Conservation (phyloP, 106 monocot species). For the Ottelia alismoides region DNA sequence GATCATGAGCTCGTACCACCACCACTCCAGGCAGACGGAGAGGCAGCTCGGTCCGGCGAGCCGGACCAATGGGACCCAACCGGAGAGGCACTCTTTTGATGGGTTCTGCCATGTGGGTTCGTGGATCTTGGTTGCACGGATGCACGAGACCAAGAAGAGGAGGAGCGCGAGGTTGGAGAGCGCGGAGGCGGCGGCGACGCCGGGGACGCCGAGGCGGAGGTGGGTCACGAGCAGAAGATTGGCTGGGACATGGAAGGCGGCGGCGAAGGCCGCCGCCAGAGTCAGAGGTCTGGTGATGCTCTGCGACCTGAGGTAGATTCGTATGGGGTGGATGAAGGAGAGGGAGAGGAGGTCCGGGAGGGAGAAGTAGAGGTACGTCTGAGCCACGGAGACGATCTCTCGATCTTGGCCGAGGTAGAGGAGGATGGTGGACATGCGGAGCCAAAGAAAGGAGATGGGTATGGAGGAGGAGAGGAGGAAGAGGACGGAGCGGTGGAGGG, state of each 20-base stretch:
- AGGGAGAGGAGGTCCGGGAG: conserved; percentile 12
- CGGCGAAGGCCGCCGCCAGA: conserved; percentile 4
- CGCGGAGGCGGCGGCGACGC: conserved; percentile 14
- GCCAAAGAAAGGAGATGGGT: conserved; percentile 9
- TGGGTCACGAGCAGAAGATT: conserved; percentile 1
- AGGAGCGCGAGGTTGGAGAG: conserved; percentile 8
- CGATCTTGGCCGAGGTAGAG: conserved; percentile 10
- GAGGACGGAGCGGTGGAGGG: conserved; percentile 13
- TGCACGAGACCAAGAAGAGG: conserved; percentile 4
- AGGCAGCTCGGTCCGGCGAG: conserved; percentile 7
- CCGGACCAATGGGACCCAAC: conserved; percentile 6
- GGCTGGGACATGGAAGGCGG: conserved; percentile 6
- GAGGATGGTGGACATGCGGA: conserved; percentile 5
- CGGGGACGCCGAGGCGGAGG: conserved; percentile 15
- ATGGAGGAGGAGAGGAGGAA: conserved; percentile 15
- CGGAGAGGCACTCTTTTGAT: conserved; percentile 5
- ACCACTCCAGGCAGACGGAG: conserved; percentile 15
- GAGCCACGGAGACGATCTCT: neutral
- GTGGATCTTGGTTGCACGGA: neutral
- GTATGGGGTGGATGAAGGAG: conserved; percentile 13
- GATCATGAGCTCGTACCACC: conserved; percentile 19
- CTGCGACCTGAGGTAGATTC: conserved; percentile 13
- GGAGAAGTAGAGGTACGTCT: conserved; percentile 8
- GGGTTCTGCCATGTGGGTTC: conserved; percentile 2
- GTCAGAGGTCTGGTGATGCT: conserved; percentile 13